Base-by-base conservation (phyloP, 2,329 filamentous ascomycete species). In the Talaromyces sp. region DNA sequence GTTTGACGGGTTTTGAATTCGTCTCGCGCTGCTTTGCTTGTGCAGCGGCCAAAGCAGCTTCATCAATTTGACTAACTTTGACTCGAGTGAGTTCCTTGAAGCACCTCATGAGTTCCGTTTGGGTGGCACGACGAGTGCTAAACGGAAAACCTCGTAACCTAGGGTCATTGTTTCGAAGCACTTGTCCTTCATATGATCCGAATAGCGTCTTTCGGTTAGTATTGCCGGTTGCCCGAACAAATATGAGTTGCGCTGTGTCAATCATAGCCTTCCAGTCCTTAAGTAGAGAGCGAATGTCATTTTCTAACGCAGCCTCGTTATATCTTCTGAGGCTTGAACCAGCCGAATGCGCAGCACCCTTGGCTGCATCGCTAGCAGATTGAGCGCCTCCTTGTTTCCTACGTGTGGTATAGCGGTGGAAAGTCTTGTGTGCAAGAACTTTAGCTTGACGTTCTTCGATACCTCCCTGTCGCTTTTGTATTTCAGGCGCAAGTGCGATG, bases 301-400 rank as follows among this genome's bases (percentile, higher is more conserved):
- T 89, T 7, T 90, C 88, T 43, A 99, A 82, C 1, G 93, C 94
- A 69, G 90, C 89, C 78, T 99, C 96, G 73, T 99, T 99, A 78
- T 98, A 96, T 22, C 95, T 87, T 80, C 95, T 89, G 65, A 99
- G 81, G 52, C 88, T 91, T 0, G 95, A 91, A 75, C 96, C 95
- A 8, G 93, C 96, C 3, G 95, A 98, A 78, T 98, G 93, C 0
- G 95, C 95, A 56, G 90, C 89, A 14, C 95, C 94, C 74, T 97
- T 97, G n/a, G 93, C 87, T 67, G 92, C 90, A 76, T 99, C 95
- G 75, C 93, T 98, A 33, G 94, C 90, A 3, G 93, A 96, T 76
- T 99, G 95, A 11, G 93, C 89, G 49, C 96, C 95, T 82, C 95
- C 95, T 77, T 99, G 95, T 76, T 99, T 99, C 70, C 95, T 86